Conservation (phyloP, 208 protist genomes). For the Borovskyia barvae region DNA sequence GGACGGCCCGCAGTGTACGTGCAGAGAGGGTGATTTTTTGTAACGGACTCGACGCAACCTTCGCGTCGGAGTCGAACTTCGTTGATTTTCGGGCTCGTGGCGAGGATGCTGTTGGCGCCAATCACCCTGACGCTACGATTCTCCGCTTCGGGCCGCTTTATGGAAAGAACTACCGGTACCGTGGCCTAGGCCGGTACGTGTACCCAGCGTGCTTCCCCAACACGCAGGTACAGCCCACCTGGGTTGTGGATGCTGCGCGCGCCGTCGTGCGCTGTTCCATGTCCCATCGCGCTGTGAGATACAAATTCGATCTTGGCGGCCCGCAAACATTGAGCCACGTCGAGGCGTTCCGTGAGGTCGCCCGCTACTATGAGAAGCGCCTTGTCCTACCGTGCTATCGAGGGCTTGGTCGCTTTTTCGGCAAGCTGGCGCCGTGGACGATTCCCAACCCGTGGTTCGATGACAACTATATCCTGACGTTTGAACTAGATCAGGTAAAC, state of each 20-base stretch:
- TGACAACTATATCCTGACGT: conserved; percentile 89
- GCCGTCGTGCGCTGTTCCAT: conserved; percentile 82
- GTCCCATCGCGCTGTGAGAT: conserved; percentile 81
- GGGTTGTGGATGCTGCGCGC: conserved; percentile 89
- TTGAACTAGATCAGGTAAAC: conserved; percentile 91
- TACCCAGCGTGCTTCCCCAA: conserved; percentile 90
- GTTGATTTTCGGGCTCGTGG: conserved; percentile 88
- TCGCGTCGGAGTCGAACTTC: conserved; percentile 91
- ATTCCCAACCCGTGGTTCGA: conserved; percentile 91
- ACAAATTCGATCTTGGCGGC: conserved; percentile 91
- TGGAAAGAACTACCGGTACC: conserved; percentile 89
- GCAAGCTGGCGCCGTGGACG: conserved; percentile 74
- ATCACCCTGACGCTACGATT: conserved; percentile 88
- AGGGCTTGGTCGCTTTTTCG: conserved; percentile 84
- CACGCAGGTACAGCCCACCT: conserved; percentile 88
- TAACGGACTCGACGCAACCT: conserved; percentile 91
- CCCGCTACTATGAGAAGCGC: conserved; percentile 61
- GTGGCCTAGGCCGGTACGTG: conserved; percentile 83
- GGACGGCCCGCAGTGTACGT: conserved; percentile 86
- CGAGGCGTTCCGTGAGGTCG: conserved; percentile 80
- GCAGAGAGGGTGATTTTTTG: conserved; percentile 89
- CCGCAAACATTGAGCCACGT: conserved; percentile 86
- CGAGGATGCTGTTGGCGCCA: conserved; percentile 87
- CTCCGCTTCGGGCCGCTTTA: conserved; percentile 89
- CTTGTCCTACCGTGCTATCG: conserved; percentile 84